Base-by-base conservation (phyloP, 2,329 filamentous ascomycete genomes). In the Colletotrichum sidae region DNA sequence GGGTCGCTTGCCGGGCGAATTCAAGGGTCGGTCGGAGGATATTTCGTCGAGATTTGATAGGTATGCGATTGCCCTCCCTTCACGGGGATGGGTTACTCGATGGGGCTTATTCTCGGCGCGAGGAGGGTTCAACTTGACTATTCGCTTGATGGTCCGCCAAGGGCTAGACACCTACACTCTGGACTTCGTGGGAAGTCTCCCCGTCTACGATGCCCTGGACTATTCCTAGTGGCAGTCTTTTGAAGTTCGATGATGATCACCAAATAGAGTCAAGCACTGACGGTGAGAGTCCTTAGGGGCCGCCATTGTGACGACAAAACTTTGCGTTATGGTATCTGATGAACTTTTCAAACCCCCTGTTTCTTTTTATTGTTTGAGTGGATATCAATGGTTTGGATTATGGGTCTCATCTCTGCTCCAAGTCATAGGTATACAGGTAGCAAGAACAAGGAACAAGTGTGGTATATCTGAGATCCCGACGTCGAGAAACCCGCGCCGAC, bases 81-180 rank as follows among this genome's bases (percentile, higher is more conserved):
- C 38, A 15, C 71, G 70, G 60, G 70, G 75, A 76, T 78, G 81
- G 86, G 92, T 97, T 96, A 98, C 95, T 97, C 94, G 94, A 98
- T 97, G 95, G 95, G 95, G 95, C 95, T 97, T 94, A 98, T 97
- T 97, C 93, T 97, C 92, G 95, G 94, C 87, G 92, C 94, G 94
- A 97, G 93, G 92, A 91, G 92, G 81, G 80, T 78, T 80, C 75
- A 74, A 77, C 75, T 73, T 41, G 68, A 10, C 9, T n/a, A 45
- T 33, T 12, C 9, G 46, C 35, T 59, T 45, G 51, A 38, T 52
- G 52, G 35, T 58, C 55, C 56, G 15, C 33, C 42, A 8, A n/a
- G 55, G 57, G 44, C 70, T 68, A 65, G 60, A 65, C 64, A 49
- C 69, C 63, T 69, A 73, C 72, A 76, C 73, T 78, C 77, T 79